These are phyloP conservation scores for Cladosporium oxysporum DNA, from an alignment of 2,329 filamentous ascomycete genomes.

Conservation along the genomic window DNA sequence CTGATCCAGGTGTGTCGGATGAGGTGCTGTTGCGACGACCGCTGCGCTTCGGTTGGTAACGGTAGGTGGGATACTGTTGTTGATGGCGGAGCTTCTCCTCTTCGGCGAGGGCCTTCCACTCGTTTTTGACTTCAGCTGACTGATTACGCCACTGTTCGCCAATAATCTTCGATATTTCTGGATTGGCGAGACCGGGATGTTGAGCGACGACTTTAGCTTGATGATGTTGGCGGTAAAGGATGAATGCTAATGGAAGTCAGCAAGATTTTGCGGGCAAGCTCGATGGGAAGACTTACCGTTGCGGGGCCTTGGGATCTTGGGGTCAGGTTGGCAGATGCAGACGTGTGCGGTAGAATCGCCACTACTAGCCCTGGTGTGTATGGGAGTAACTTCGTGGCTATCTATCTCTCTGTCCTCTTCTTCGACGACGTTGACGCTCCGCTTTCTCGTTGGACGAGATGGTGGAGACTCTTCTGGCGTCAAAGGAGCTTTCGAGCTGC, in stretches of 20 bases:
- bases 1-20: constrained; percentile 31
- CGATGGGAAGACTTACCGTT: constrained; percentile 60
- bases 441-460: constrained; percentile 37
- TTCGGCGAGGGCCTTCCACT: constrained; percentile 89
- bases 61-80: constrained; percentile 87
- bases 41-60: constrained; percentile 76
- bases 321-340: constrained; percentile 70
- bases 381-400: constrained; percentile 28
- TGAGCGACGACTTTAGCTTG: constrained; percentile 78
- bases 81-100: constrained; percentile 90
- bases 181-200: constrained; percentile 88
- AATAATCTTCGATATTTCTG: constrained; percentile 96
- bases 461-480: constrained; percentile 40
- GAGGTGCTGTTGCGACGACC: constrained; percentile 47
- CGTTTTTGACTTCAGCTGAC: constrained; percentile 70
- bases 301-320: constrained; percentile 69
- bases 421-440: constrained; percentile 35
- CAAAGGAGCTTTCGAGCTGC: constrained; percentile 36
- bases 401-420: constrained; percentile 35
- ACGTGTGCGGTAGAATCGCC: constrained; percentile 54
- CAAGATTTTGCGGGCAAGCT: constrained; percentile 19
- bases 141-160: constrained; percentile 88
- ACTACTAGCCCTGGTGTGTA: constrained; percentile 35
- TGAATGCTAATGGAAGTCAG: constrained; percentile 71
- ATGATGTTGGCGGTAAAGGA: constrained; percentile 91